Evolutionary conservation across 2,329 filamentous ascomycete genomes (phyloP).

Genomic region (Pyricularia sp.): DNA sequence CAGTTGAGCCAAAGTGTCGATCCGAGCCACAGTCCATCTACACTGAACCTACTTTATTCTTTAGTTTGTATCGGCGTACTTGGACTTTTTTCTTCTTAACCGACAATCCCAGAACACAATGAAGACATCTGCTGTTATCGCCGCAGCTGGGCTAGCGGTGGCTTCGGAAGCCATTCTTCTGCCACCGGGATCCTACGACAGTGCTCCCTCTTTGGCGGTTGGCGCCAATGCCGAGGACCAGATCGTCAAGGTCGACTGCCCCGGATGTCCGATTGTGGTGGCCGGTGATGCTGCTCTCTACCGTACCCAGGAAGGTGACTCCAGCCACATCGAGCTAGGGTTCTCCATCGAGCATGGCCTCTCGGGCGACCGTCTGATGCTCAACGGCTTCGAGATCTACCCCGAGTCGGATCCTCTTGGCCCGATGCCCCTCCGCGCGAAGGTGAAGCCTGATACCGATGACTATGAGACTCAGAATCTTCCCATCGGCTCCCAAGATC

Average conservation of each 20-base stretch:
- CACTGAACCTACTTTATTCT: background rate
- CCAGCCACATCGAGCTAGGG: constrained; percentile 35
- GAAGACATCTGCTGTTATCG: constrained; percentile 30
- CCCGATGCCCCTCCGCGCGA: constrained; percentile 28
- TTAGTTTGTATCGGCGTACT: background rate
- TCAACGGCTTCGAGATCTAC: constrained; percentile 51
- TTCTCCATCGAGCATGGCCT: constrained; percentile 36
- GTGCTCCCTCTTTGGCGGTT: constrained; percentile 22
- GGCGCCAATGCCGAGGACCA: constrained; percentile 20
- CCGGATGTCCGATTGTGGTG: constrained; percentile 33
- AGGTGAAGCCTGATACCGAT: constrained; percentile 26
- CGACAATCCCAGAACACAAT: constrained; percentile 3
- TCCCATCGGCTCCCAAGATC: constrained; percentile 10
- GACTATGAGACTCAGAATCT: constrained; percentile 10
- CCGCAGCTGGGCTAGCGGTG: constrained; percentile 23
- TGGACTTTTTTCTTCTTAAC: background rate
- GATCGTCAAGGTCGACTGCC: constrained; percentile 36
- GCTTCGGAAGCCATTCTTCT: constrained; percentile 35
- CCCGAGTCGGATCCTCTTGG: constrained; percentile 33
- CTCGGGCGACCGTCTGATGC: constrained; percentile 31
- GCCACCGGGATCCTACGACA: constrained; percentile 33
- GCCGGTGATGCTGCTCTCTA: constrained; percentile 13
- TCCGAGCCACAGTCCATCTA: background rate
- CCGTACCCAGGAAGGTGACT: constrained; percentile 1
- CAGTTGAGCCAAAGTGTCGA: background rate